Conservation (phyloP, 2,329 filamentous ascomycete species). For the Cladophialophora carrionii region DNA sequence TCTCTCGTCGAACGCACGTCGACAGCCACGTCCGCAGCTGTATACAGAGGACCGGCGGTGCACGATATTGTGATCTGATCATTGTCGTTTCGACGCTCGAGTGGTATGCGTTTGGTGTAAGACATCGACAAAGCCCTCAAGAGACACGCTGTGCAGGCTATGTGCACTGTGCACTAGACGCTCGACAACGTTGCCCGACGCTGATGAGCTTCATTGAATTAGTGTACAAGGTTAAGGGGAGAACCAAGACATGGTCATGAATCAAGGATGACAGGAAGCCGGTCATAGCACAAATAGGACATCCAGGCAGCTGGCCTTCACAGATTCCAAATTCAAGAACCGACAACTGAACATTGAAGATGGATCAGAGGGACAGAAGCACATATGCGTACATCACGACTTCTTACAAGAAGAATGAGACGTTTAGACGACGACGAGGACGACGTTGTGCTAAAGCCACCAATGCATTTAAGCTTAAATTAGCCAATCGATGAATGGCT, state of each 20-base stretch:
- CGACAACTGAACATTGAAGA: neutral
- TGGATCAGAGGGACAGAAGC: neutral
- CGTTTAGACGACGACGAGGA: too few relatives aligned
- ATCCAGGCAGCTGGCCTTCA: neutral
- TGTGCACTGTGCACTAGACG: neutral
- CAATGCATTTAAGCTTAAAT: neutral
- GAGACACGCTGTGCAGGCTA: neutral
- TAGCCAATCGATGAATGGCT: neutral
- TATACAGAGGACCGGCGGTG: neutral
- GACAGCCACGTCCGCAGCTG: neutral
- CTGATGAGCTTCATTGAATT: neutral
- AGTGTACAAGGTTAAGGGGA: neutral
- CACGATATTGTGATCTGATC: neutral
- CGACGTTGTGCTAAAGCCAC: conserved; percentile 4
- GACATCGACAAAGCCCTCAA: neutral
- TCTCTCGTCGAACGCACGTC: neutral
- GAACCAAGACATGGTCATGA: neutral
- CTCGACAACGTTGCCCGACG: neutral
- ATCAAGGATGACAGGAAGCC: neutral
- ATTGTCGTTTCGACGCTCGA: neutral
- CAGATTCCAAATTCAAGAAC: neutral
- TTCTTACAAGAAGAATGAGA: neutral
- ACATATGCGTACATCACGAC: neutral
- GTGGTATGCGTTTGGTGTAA: neutral
- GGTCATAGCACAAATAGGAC: neutral